Conservation (phyloP, 495 filamentous ascomycete species). For the Aspergillus coremiiformis region DNA sequence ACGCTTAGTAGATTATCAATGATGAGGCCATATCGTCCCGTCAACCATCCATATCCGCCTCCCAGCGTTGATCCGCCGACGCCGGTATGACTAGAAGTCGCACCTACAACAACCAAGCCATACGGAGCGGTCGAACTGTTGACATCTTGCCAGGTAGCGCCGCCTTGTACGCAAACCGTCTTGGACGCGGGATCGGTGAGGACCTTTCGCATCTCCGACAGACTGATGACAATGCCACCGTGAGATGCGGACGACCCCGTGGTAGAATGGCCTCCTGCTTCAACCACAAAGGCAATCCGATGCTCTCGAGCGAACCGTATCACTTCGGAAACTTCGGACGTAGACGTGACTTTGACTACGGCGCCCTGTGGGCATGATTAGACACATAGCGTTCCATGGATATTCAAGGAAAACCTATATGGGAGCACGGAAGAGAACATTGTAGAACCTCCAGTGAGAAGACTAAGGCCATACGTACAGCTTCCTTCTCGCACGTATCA, state of each 20-base stretch:
- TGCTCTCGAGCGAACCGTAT: slow-evolving; percentile 12
- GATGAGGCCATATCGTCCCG: slow-evolving; percentile 34
- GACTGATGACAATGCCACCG: slow-evolving; percentile 44
- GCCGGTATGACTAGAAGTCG: slow-evolving; percentile 44
- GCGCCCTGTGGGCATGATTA: slow-evolving; percentile 14
- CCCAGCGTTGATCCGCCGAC: slow-evolving; percentile 46
- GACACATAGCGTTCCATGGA: background rate
- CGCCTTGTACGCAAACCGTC: slow-evolving; percentile 40
- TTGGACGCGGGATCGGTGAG: slow-evolving; percentile 30
- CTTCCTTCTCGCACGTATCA: slow-evolving; percentile 13
- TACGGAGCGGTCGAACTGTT: slow-evolving; percentile 35
- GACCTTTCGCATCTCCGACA: slow-evolving; percentile 38
- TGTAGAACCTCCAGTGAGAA: no score
- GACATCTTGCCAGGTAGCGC: slow-evolving; percentile 44
- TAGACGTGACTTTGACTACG: slow-evolving; percentile 13
- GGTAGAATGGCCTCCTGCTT: slow-evolving; percentile 13
- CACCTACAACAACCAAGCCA: slow-evolving; percentile 44
- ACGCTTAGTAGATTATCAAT: slow-evolving; percentile 42
- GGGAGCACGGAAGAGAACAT: no score
- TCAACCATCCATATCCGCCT: slow-evolving; percentile 45
- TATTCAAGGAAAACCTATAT: background rate
- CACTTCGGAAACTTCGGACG: slow-evolving; percentile 12
- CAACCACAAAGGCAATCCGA: slow-evolving; percentile 14
- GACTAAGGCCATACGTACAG: slow-evolving; percentile 2
- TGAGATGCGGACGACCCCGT: slow-evolving; percentile 10